Evolutionary conservation across 1,284 basidiomycete genomes (phyloP).

Genomic region (Kalmanozyma brasiliensis): DNA sequence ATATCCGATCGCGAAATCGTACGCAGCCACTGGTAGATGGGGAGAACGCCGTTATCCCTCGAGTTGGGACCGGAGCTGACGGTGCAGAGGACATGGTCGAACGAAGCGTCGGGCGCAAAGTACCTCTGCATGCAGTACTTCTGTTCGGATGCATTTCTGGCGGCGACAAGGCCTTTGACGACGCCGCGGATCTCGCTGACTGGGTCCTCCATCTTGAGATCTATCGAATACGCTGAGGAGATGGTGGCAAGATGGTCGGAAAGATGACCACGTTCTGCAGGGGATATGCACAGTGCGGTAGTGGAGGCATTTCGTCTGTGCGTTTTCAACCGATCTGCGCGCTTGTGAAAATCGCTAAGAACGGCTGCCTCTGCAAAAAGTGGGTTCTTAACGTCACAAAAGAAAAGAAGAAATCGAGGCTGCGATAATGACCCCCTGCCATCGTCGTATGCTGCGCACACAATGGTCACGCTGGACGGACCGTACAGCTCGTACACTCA

Average conservation of each 20-base stretch:
- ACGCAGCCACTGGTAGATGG: constrained; percentile 65
- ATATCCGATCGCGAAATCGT: constrained; percentile 59
- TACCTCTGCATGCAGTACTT: constrained; percentile 56
- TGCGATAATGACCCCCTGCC: too few species aligned
- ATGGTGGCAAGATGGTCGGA: neutral
- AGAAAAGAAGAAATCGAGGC: too few species aligned
- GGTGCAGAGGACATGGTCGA: constrained; percentile 65
- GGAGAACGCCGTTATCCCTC: constrained; percentile 60
- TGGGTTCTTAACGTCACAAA: too few species aligned
- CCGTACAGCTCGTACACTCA: too few species aligned
- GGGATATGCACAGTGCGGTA: neutral
- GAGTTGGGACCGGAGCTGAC: constrained; percentile 54
- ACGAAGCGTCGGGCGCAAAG: constrained; percentile 61
- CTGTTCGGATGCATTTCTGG: constrained; percentile 59
- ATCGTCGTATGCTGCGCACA: neutral
- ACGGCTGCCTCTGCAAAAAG: too few species aligned
- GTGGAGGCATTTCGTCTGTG: too few species aligned
- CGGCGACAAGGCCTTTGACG: constrained; percentile 62
- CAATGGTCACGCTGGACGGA: too few species aligned
- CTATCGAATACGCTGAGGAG: constrained; percentile 1
- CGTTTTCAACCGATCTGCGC: too few species aligned
- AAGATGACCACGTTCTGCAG: neutral
- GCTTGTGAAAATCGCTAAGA: too few species aligned
- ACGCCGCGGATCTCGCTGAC: constrained; percentile 55
- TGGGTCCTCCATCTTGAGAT: constrained; percentile 61